Conservation (phyloP, 371 early-diverging fungal species). For the Choanephora cucurbitarum region DNA sequence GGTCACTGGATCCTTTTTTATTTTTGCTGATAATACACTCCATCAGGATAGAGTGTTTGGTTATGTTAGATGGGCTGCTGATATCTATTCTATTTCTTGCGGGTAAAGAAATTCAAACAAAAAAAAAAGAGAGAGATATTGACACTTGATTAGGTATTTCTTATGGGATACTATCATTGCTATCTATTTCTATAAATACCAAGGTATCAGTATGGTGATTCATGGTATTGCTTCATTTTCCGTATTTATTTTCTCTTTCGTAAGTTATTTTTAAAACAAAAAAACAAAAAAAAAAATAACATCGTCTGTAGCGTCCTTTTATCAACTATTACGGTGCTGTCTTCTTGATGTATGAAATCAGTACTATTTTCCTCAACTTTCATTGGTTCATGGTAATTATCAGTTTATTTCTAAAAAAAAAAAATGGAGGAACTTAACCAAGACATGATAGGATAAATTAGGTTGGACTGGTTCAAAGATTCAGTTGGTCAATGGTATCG, state of each 20-base stretch:
- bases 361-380: slow-evolving; percentile 90
- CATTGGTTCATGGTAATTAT: slow-evolving; percentile 83
- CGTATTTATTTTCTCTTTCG: slow-evolving; percentile 74
- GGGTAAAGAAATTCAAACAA: slow-evolving; percentile 59
- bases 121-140: not conserved
- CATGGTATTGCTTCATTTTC: slow-evolving; percentile 82
- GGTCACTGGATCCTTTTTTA: slow-evolving; percentile 58
- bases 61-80: slow-evolving; percentile 68
- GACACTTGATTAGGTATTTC: slow-evolving; percentile 69
- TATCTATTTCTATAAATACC: slow-evolving; percentile 66
- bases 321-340: slow-evolving; percentile 85
- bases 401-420: not conserved
- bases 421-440: not conserved
- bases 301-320: slow-evolving; percentile 68
- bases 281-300: not conserved
- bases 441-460: slow-evolving; percentile 67
- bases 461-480: slow-evolving; percentile 74
- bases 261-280: slow-evolving; percentile 50
- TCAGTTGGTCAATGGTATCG: slow-evolving; percentile 80
- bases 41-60: slow-evolving; percentile 74
- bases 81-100: slow-evolving; percentile 80
- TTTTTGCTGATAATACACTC: slow-evolving; percentile 62
- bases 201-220: slow-evolving; percentile 80
- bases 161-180: slow-evolving; percentile 85
- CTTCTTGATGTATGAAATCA: slow-evolving; percentile 89